Percentiles rank a stretch among this genome's conserved stretches.
phyloP scores from a whole-genome alignment of 2,329 filamentous ascomycete genomes.

The Microsporum canis region DNA sequence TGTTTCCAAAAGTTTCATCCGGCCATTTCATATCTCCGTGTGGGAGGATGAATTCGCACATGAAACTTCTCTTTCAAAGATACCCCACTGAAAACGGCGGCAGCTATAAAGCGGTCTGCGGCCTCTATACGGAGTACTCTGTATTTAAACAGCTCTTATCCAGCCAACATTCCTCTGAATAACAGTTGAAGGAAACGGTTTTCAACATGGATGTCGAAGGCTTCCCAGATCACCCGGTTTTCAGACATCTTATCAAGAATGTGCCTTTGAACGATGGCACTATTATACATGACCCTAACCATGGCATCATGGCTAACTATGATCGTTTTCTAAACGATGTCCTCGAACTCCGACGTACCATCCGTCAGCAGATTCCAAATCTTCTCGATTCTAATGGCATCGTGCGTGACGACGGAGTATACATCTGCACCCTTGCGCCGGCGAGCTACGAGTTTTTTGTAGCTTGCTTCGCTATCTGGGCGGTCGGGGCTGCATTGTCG shows the following conservation, averaged over 20 bases:
- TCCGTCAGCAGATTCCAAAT: not conserved
- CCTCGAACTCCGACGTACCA: not conserved
- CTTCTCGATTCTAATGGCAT: conserved; percentile 1
- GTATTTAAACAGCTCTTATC: not conserved
- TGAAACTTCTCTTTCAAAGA: no score
- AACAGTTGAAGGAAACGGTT: not conserved
- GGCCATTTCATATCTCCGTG: no score
- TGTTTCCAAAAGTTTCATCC: not conserved
- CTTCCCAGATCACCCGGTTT: not conserved
- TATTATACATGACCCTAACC: not conserved
- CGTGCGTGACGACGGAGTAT: conserved; percentile 4
- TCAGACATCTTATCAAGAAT: not conserved
- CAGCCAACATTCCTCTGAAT: not conserved
- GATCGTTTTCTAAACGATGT: conserved; percentile 1
- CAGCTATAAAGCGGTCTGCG: no score
- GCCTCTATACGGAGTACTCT: not conserved
- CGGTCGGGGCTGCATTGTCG: conserved; percentile 38
- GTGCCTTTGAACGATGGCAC: not conserved
- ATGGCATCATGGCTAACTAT: not conserved
- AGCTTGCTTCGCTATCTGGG: conserved; percentile 37
- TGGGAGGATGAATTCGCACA: no score
- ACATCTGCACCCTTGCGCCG: conserved; percentile 35
- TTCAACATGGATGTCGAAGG: not conserved
- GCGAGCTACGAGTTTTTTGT: conserved; percentile 41
- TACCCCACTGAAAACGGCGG: no score